phyloP scores from a whole-genome alignment of 208 protist genomes.

The Leptomonas pyrrhocoris region DNA sequence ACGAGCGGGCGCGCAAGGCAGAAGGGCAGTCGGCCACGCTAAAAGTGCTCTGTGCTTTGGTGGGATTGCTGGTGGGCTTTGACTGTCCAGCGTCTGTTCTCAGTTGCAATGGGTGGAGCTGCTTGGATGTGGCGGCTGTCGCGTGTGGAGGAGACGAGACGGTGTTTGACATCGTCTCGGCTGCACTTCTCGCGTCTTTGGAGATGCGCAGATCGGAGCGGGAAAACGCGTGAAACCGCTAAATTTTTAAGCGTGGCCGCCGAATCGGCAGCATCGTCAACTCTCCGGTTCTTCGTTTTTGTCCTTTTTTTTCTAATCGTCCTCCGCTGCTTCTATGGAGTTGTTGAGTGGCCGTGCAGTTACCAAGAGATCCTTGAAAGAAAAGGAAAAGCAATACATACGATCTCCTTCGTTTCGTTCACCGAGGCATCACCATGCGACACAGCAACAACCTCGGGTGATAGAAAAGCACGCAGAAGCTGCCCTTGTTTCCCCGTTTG shows the following conservation, averaged over 20 bases:
- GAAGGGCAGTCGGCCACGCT: slow-evolving; percentile 30
- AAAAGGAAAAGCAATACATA: too few relatives aligned
- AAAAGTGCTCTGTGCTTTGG: slow-evolving; percentile 45
- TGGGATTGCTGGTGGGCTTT: slow-evolving; percentile 50
- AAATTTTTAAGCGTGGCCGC: too few relatives aligned
- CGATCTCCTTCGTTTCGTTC: too few relatives aligned
- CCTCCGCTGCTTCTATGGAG: slow-evolving; percentile 5
- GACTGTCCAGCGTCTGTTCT: slow-evolving; percentile 40
- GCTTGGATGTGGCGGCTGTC: slow-evolving; percentile 61
- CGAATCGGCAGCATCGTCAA: too few relatives aligned
- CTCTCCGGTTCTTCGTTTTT: not conserved
- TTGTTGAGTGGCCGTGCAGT: too few relatives aligned
- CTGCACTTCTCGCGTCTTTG: slow-evolving; percentile 48
- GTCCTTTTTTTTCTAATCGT: not conserved
- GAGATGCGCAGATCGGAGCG: slow-evolving; percentile 17
- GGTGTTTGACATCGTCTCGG: slow-evolving; percentile 51
- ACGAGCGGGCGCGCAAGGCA: slow-evolving; percentile 6
- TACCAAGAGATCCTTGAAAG: too few relatives aligned
- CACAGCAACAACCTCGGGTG: too few relatives aligned
- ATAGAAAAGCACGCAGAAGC: too few relatives aligned
- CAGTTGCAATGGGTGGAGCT: slow-evolving; percentile 49
- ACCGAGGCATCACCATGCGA: too few relatives aligned
- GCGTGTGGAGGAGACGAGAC: slow-evolving; percentile 24
- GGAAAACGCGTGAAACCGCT: not conserved
- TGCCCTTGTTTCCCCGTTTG: too few relatives aligned